Conservation (phyloP, 2,329 filamentous ascomycete species). For the Colletotrichum karsti region DNA sequence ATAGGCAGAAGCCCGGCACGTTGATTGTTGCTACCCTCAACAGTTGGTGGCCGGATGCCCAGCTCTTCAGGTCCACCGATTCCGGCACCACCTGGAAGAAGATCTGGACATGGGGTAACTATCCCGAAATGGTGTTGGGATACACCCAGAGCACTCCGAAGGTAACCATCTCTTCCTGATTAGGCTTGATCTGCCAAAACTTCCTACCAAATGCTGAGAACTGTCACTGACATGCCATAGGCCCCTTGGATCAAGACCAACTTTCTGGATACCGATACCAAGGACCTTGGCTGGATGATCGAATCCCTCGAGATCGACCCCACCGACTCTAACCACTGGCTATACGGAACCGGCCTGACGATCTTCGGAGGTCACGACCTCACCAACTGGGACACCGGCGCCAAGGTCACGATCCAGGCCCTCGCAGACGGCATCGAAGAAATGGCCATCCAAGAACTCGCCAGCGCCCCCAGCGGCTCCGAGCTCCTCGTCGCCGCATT, state of each 20-base stretch:
- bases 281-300: slow-evolving; percentile 69
- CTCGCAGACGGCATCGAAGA: slow-evolving; percentile 65
- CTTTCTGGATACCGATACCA: slow-evolving; percentile 54
- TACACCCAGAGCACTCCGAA: slow-evolving; percentile 55
- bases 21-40: slow-evolving; percentile 65
- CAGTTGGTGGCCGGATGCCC: slow-evolving; percentile 67
- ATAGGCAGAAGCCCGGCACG: slow-evolving; percentile 62
- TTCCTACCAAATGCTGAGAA: too few species aligned
- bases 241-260: slow-evolving; percentile 64
- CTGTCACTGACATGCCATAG: not conserved
- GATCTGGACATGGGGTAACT: slow-evolving; percentile 60
- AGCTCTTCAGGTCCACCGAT: slow-evolving; percentile 64
- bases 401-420: slow-evolving; percentile 53
- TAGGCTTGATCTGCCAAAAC: too few species aligned
- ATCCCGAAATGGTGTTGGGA: slow-evolving; percentile 53
- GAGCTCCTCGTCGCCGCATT: slow-evolving; percentile 61
- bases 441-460: slow-evolving; percentile 57
- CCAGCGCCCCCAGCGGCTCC: slow-evolving; percentile 57
- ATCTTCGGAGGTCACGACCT: slow-evolving; percentile 63
- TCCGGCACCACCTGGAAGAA: slow-evolving; percentile 62
- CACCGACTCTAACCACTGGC: slow-evolving; percentile 66
- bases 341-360: slow-evolving; percentile 66
- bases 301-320: slow-evolving; percentile 67
- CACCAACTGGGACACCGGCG: slow-evolving; percentile 58
- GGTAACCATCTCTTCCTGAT: not conserved